Percentiles rank a stretch among this genome's conserved stretches.
These are phyloP conservation scores for Saksenaea vasiformis DNA, from an alignment of 371 early-diverging fungal species.

Conservation along the genomic window DNA sequence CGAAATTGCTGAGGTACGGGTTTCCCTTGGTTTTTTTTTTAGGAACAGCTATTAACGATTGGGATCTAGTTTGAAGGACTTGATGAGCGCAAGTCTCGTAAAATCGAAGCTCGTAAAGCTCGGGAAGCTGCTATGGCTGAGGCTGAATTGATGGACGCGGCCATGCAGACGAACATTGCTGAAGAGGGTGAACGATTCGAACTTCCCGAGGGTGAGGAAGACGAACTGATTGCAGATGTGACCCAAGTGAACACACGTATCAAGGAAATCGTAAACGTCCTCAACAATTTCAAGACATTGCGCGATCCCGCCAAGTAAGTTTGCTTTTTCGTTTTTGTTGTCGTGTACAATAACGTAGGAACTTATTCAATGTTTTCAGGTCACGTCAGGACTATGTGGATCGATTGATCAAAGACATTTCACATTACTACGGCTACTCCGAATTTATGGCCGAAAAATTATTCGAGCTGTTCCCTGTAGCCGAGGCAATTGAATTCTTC, in stretches of 20 bases:
- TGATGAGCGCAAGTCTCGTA: slow-evolving; percentile 75
- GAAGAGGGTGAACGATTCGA: slow-evolving; percentile 69
- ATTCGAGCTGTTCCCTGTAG: slow-evolving; percentile 86
- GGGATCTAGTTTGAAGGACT: slow-evolving; percentile 40
- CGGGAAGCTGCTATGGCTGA: slow-evolving; percentile 61
- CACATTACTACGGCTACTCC: slow-evolving; percentile 94
- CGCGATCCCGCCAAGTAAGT: slow-evolving; percentile 70
- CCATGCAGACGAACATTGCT: slow-evolving; percentile 74
- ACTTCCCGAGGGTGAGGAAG: slow-evolving; percentile 73
- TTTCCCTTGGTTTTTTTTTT: not conserved
- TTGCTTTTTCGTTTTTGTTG: not conserved
- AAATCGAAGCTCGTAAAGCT: slow-evolving; percentile 62
- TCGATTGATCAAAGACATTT: slow-evolving; percentile 86
- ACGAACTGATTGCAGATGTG: slow-evolving; percentile 63
- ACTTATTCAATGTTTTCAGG: slow-evolving; percentile 21
- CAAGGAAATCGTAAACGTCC: slow-evolving; percentile 83
- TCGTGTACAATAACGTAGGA: not conserved
- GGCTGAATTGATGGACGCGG: slow-evolving; percentile 74
- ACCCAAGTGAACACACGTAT: slow-evolving; percentile 84
- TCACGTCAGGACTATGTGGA: slow-evolving; percentile 85
- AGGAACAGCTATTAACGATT: not conserved
- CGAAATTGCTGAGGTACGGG: slow-evolving; percentile 27
- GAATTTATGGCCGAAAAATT: slow-evolving; percentile 93
- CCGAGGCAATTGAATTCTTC: slow-evolving; percentile 96
- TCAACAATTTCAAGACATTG: slow-evolving; percentile 85